Percentiles rank a stretch among this genome's conserved stretches.
phyloP scores from a whole-genome alignment of 202 grass and related monocot species.

The Schoenoplectus triqueter region DNA sequence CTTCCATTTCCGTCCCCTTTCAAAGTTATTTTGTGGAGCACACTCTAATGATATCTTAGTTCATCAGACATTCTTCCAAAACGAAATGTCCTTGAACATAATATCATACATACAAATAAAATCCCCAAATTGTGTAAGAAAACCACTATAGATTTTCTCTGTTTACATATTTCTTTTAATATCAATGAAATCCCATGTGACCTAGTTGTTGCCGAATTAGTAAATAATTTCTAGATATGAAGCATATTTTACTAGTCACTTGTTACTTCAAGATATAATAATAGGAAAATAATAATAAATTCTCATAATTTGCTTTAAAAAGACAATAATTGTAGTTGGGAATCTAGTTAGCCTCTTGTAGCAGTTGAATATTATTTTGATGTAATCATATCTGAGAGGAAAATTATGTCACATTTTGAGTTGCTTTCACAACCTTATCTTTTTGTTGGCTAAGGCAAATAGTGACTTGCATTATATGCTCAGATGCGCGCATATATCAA shows the following conservation, averaged over 20 bases:
- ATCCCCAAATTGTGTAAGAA: background rate
- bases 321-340: background rate
- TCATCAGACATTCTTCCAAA: background rate
- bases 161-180: background rate
- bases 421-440: conserved; percentile 34
- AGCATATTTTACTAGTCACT: background rate
- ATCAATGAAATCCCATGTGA: background rate
- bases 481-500: background rate
- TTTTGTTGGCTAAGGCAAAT: conserved; percentile 23
- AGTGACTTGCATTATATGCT: conserved; percentile 35
- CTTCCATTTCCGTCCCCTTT: too few species aligned
- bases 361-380: conserved; percentile 12
- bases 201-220: background rate
- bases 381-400: conserved; percentile 37
- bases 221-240: background rate
- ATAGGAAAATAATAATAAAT: background rate
- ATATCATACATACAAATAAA: background rate
- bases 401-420: conserved; percentile 16
- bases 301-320: conserved; percentile 13
- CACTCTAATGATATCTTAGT: too few species aligned
- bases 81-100: background rate
- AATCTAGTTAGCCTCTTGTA: background rate
- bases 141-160: background rate
- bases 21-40: too few species aligned
- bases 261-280: background rate